Percentiles rank a stretch among this genome's conserved stretches.
Evolutionary conservation across 192 early-diverging fungal species (phyloP).

Genomic region (Podila epicladia): DNA sequence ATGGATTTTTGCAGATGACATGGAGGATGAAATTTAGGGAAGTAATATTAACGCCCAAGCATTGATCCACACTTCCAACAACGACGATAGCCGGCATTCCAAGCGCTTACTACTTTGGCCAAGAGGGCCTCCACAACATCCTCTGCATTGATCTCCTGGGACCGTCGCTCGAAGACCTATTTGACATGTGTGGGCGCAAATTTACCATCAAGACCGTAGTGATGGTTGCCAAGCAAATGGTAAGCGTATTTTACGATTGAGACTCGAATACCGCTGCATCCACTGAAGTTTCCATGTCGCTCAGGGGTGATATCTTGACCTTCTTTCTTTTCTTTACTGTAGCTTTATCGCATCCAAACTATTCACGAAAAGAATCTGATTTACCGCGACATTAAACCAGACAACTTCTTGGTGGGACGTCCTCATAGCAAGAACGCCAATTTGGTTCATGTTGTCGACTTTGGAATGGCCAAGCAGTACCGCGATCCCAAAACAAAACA

Average conservation of each 20-base stretch:
- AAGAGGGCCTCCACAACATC: conserved; percentile 95
- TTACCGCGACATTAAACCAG: conserved; percentile 98
- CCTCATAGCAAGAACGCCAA: conserved; percentile 66
- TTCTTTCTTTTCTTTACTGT: neutral
- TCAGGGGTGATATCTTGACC: neutral
- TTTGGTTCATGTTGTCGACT: conserved; percentile 91
- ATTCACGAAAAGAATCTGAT: conserved; percentile 96
- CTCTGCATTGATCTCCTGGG: conserved; percentile 95
- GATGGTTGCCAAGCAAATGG: conserved; percentile 96
- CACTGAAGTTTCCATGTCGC: too few species aligned
- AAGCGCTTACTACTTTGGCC: conserved; percentile 93
- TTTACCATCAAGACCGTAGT: conserved; percentile 93
- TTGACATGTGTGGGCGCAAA: conserved; percentile 91
- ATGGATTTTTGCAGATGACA: too few species aligned
- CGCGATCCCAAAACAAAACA: conserved; percentile 95
- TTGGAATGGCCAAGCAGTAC: conserved; percentile 99
- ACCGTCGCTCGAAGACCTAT: conserved; percentile 92
- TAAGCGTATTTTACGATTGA: conserved; percentile 24
- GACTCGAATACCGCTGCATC: too few species aligned
- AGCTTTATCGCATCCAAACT: conserved; percentile 83
- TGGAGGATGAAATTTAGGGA: neutral
- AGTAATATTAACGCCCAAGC: neutral
- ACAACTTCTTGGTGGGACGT: conserved; percentile 95
- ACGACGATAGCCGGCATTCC: conserved; percentile 80
- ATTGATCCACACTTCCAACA: neutral